A percentile compares a stretch with the other conserved stretches of the same genome.
Evolutionary conservation across 106 monocot species (phyloP).

Genomic region (Gastrodia elata): DNA sequence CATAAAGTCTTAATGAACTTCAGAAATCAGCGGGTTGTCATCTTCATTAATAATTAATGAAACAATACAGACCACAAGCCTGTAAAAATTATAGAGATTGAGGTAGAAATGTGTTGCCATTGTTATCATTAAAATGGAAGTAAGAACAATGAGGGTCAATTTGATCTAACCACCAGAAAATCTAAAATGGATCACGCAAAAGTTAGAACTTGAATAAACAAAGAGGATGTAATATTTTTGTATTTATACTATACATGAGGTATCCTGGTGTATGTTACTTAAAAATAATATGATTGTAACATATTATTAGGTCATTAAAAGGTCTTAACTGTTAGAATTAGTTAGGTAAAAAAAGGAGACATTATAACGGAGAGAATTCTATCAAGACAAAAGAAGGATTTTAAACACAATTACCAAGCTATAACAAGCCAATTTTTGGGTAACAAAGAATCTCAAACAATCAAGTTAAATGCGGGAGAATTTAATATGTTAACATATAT

Average conservation of each 20-base stretch:
- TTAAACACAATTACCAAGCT: neutral
- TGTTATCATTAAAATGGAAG: neutral
- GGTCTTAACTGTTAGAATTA: neutral
- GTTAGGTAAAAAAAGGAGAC: neutral
- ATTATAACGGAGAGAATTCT: neutral
- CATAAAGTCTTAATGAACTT: neutral
- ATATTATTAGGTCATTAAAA: neutral
- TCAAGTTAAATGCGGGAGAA: neutral
- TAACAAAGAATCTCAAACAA: neutral
- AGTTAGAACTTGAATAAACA: neutral
- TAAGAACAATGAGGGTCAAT: neutral
- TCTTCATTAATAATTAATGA: conserved; percentile 13
- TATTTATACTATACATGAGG: neutral
- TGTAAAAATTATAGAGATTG: neutral
- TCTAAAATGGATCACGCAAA: neutral
- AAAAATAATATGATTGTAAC: neutral
- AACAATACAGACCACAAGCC: conserved; percentile 10
- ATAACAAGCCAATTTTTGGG: neutral
- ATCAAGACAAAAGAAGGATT: neutral
- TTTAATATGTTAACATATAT: neutral
- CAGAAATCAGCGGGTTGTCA: conserved; percentile 4
- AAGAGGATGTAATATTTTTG: too few species aligned
- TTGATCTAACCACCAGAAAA: neutral
- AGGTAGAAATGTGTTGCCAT: neutral
- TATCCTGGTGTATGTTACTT: neutral